phyloP scores from a whole-genome alignment of 495 filamentous ascomycete species.

The Hypoxylon intermedium region DNA sequence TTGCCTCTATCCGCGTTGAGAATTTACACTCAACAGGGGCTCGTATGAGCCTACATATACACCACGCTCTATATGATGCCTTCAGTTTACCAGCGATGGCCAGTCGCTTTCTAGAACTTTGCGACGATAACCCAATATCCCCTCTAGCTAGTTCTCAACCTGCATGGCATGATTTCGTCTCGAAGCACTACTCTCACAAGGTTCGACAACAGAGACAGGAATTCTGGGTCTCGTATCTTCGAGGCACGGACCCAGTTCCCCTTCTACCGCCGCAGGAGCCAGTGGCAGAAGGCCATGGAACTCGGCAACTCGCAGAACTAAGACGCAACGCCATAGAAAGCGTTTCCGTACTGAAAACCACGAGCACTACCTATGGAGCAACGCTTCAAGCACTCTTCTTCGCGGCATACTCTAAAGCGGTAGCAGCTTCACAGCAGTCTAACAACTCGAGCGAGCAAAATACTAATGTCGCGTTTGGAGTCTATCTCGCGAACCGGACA shows the following conservation, averaged over 20 bases:
- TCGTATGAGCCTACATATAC: conserved; percentile 58
- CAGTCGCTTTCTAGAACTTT: conserved; percentile 39
- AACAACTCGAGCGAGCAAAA: background rate
- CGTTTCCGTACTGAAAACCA: conserved; percentile 16
- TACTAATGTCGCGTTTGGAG: conserved; percentile 47
- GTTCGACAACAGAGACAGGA: conserved; percentile 27
- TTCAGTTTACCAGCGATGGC: conserved; percentile 66
- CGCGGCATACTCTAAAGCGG: conserved; percentile 47
- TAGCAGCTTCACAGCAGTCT: conserved; percentile 12
- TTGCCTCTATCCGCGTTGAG: conserved; percentile 19
- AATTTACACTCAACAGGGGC: conserved; percentile 14
- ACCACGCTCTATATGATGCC: conserved; percentile 84
- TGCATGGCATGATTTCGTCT: conserved; percentile 36
- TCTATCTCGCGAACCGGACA: conserved; percentile 55
- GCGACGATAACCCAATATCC: background rate
- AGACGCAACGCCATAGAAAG: conserved; percentile 28
- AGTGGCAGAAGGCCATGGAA: background rate
- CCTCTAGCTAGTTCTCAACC: background rate
- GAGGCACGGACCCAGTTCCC: conserved; percentile 13
- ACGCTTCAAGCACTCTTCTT: conserved; percentile 54
- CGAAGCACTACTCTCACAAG: conserved; percentile 8
- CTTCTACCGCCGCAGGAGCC: background rate
- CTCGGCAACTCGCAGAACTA: conserved; percentile 13
- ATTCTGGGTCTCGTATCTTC: conserved; percentile 67
- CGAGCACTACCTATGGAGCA: conserved; percentile 38